Base-by-base conservation (phyloP, 306 rosid species). In the Ceratonia siliqua region DNA sequence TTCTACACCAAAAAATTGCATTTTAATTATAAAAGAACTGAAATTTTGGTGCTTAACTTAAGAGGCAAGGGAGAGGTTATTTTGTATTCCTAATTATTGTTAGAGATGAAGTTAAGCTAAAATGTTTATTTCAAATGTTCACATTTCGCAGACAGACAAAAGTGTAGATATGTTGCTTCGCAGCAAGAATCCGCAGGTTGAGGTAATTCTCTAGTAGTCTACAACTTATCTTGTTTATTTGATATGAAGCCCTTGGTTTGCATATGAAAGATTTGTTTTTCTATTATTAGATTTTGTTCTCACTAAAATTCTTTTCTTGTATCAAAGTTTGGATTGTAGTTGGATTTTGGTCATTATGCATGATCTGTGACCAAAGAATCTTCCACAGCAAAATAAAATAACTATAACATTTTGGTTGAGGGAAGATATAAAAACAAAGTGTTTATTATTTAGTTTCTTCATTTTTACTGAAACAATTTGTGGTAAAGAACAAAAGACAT, bases 101-200 rank as follows among this genome's bases (percentile, higher is more conserved):
- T 50, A 25, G 62, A 50, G 72, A 41, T 21, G 72, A 43, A 42
- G 70, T 50, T 77, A 18, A 39, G 54, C 68, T 62, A 49, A 59
- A 21, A 24, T 65, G 25, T 56, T 73, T 49, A 50, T 73, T 39
- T 76, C 62, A 10, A 18, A 28, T 79, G 5, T 39, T 59, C 48
- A 48, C 64, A 49, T 64, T 80, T 45, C 65, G 71, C 86, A 89
- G 94, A 89, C 88, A 25, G 85, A 87, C 68, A 89, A 87, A 80
- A 87, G 94, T 61, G 88, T 89, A 62, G 94, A 89, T 79, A 74
- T 87, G 76, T 64, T 89, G 85, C 94, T 89, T 36, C 81, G 77
- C 20, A 87, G 88, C 15, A 77, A 72, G 78, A 45, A 1, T 79
- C 91, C 94, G 41, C 91, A 83, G 72, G 91, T 86, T 53, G 91